A percentile compares a stretch with the other conserved stretches of the same genome.
phyloP scores from a whole-genome alignment of 768 basidiomycete genomes.

The Pleurotus eryngii region DNA sequence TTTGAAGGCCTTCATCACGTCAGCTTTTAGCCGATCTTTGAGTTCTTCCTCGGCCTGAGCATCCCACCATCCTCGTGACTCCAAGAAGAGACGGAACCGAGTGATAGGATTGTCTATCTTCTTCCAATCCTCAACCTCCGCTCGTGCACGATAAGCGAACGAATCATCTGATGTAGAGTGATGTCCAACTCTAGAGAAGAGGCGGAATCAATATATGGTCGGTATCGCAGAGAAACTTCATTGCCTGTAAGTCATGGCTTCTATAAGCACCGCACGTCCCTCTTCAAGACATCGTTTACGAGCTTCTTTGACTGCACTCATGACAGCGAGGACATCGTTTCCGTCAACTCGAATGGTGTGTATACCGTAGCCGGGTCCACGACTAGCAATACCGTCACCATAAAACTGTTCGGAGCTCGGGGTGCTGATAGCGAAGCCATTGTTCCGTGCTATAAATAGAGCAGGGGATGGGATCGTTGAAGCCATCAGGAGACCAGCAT shows the following conservation, averaged over 20 bases:
- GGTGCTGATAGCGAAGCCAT: constrained; percentile 95
- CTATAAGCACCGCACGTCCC: constrained; percentile 78
- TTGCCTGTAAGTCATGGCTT: constrained; percentile 82
- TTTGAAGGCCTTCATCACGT: constrained; percentile 78
- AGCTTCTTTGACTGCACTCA: constrained; percentile 69
- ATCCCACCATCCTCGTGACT: constrained; percentile 83
- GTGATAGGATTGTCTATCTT: constrained; percentile 86
- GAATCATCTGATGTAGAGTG: constrained; percentile 96
- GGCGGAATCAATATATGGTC: not conserved
- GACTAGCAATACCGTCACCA: constrained; percentile 89
- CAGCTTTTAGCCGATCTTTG: constrained; percentile 62
- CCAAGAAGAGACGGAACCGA: constrained; percentile 83
- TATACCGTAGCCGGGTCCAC: constrained; percentile 90
- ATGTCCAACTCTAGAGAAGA: constrained; percentile 69
- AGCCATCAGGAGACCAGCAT: constrained; percentile 82
- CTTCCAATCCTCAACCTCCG: constrained; percentile 91
- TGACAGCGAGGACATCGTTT: constrained; percentile 86
- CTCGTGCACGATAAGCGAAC: constrained; percentile 84
- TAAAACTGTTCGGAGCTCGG: constrained; percentile 86
- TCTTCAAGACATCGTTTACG: constrained; percentile 69
- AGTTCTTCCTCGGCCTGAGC: constrained; percentile 68
- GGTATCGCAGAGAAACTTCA: not conserved
- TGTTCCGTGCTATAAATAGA: constrained; percentile 74
- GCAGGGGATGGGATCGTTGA: constrained; percentile 75
- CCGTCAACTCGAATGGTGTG: constrained; percentile 93